phyloP scores from a whole-genome alignment of 768 basidiomycete genomes.

The Sistotremastrum suecicum region DNA sequence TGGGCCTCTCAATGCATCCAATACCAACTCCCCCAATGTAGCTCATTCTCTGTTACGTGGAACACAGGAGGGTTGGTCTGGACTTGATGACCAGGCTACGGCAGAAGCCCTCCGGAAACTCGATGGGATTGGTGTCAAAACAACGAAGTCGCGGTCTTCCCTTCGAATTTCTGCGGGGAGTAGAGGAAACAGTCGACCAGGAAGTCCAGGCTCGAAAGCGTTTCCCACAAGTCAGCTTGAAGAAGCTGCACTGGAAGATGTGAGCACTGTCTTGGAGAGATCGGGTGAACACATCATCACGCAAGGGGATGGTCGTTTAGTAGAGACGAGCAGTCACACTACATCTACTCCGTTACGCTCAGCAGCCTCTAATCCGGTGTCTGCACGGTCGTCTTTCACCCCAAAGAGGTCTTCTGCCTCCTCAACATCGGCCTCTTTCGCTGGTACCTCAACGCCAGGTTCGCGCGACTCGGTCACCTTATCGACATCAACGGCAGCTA shows the following conservation, averaged over 20 bases:
- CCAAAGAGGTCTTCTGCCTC: slow-evolving; percentile 82
- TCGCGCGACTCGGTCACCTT: slow-evolving; percentile 80
- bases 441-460: slow-evolving; percentile 56
- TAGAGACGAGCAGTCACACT: no score
- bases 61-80: slow-evolving; percentile 83
- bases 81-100: slow-evolving; percentile 76
- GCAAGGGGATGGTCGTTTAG: no score
- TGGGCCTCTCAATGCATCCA: slow-evolving; percentile 7
- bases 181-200: slow-evolving; percentile 52
- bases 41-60: slow-evolving; percentile 78
- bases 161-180: slow-evolving; percentile 56
- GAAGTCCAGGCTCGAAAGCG: slow-evolving; percentile 54
- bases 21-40: slow-evolving; percentile 44
- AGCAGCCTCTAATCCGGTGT: slow-evolving; percentile 2
- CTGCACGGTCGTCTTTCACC: slow-evolving; percentile 58
- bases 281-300: no score
- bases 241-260: slow-evolving; percentile 20
- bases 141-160: slow-evolving; percentile 63
- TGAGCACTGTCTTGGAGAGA: slow-evolving; percentile 4
- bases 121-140: slow-evolving; percentile 74
- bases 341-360: background rate
- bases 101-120: slow-evolving; percentile 85
- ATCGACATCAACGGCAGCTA: slow-evolving; percentile 63
- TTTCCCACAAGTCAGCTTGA: background rate
- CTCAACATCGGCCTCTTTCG: slow-evolving; percentile 54